Evolutionary conservation across 257 asterid species (phyloP).

Genomic region (Solanum chmielewskii): DNA sequence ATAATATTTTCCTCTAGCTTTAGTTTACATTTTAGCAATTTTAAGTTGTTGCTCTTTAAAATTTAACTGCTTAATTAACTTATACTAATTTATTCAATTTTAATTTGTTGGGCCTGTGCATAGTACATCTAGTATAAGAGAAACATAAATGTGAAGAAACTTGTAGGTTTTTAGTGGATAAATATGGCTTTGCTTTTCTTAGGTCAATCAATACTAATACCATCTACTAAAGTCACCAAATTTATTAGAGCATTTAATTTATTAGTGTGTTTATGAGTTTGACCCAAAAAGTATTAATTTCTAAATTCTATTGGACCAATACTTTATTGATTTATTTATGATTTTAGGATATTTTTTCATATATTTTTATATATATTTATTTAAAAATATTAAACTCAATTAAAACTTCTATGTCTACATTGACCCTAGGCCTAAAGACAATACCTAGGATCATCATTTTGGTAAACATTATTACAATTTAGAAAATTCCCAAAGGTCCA

Average conservation of each 20-base stretch:
- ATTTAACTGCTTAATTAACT: too few relatives aligned
- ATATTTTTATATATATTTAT: too few relatives aligned
- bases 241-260: neutral
- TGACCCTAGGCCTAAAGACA: neutral
- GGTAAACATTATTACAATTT: too few relatives aligned
- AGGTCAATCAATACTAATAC: neutral
- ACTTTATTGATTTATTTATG: neutral
- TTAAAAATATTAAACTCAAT: neutral
- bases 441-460: neutral
- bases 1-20: too few relatives aligned
- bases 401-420: too few relatives aligned
- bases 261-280: neutral
- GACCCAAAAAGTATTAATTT: neutral
- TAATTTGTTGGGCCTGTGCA: too few relatives aligned
- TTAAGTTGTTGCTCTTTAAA: too few relatives aligned
- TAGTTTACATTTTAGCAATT: too few relatives aligned
- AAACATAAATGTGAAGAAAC: neutral
- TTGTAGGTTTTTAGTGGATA: neutral
- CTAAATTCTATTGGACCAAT: neutral
- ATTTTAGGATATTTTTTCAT: neutral
- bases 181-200: neutral
- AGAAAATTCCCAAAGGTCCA: too few relatives aligned
- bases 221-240: neutral
- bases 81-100: too few relatives aligned
- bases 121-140: neutral